Evolutionary conservation across 331 rosid genomes (phyloP).

Genomic region (Phaseolus coccineus): DNA sequence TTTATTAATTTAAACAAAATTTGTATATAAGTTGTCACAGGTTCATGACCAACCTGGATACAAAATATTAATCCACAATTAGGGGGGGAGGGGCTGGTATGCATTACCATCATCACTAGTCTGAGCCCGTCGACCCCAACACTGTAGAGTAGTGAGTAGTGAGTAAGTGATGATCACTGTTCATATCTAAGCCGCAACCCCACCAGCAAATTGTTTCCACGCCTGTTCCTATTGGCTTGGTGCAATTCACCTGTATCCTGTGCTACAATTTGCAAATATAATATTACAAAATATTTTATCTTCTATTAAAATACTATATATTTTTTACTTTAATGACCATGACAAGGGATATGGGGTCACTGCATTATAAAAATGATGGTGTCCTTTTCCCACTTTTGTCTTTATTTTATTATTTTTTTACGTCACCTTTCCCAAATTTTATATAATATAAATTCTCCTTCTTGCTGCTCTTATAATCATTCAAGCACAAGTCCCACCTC

Average conservation of each 20-base stretch:
- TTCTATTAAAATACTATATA: background rate
- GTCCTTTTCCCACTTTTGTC: slow-evolving; percentile 70
- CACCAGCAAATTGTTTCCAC: slow-evolving; percentile 52
- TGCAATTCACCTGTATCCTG: slow-evolving; percentile 48
- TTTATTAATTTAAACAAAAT: too few relatives aligned
- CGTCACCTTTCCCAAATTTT: slow-evolving; percentile 48
- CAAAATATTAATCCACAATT: too few relatives aligned
- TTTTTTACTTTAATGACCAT: slow-evolving; percentile 35
- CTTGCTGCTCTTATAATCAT: slow-evolving; percentile 36
- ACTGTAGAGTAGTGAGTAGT: background rate
- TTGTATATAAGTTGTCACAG: too few relatives aligned
- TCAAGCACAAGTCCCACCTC: slow-evolving; percentile 35
- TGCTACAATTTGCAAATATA: slow-evolving; percentile 59
- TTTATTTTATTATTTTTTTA: slow-evolving; percentile 48
- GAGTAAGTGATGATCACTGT: slow-evolving; percentile 41
- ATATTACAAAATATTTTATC: slow-evolving; percentile 30
- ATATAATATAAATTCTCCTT: slow-evolving; percentile 54
- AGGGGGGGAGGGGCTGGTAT: too few relatives aligned
- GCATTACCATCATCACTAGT: too few relatives aligned
- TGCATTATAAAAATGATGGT: slow-evolving; percentile 51
- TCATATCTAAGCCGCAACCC: slow-evolving; percentile 44
- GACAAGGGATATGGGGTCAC: slow-evolving; percentile 55
- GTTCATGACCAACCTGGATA: too few relatives aligned
- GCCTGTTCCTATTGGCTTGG: slow-evolving; percentile 44
- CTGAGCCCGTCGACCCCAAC: too few relatives aligned